These are phyloP conservation scores for Saksenaea vasiformis DNA, from an alignment of 371 early-diverging fungal species.

Conservation along the genomic window DNA sequence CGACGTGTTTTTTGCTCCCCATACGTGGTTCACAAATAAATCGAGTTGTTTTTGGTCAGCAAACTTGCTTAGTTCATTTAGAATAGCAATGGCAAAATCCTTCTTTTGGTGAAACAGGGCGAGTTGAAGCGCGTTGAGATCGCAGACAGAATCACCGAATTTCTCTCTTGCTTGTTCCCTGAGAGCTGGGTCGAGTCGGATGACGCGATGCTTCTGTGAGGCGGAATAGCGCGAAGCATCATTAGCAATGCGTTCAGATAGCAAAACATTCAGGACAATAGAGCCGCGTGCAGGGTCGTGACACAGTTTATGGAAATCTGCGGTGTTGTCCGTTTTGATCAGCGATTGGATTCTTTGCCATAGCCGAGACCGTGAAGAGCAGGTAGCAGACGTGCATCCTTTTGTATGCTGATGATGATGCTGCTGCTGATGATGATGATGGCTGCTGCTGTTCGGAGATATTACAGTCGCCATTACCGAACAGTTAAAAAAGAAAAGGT, in stretches of 20 bases:
- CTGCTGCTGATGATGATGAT: constrained; percentile 4
- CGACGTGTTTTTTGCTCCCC: constrained; percentile 70
- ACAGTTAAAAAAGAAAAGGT: constrained; percentile 8
- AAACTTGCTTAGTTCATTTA: constrained; percentile 11
- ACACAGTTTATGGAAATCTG: constrained; percentile 11
- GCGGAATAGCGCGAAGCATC: constrained; percentile 19
- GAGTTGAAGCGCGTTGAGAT: constrained; percentile 25
- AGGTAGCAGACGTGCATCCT: constrained; percentile 18
- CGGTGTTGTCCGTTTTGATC: constrained; percentile 15
- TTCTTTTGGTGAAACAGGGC: constrained; percentile 18
- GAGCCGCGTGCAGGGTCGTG: constrained; percentile 5
- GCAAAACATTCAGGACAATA: constrained; percentile 17
- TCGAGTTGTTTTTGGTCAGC: constrained; percentile 11
- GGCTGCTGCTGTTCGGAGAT: constrained; percentile 2
- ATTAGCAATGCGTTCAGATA: constrained; percentile 12
- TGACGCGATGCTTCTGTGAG: constrained; percentile 22
- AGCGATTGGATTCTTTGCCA: constrained; percentile 21
- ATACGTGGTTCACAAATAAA: constrained; percentile 64
- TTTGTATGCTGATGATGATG: constrained; percentile 7
- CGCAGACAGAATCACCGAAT: constrained; percentile 20
- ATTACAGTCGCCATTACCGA: not conserved
- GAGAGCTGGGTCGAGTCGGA: constrained; percentile 16
- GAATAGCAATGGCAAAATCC: constrained; percentile 13
- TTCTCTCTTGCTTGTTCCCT: constrained; percentile 2
- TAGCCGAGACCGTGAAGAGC: constrained; percentile 19